Base-by-base conservation (phyloP, 768 basidiomycete genomes). In the Termitomyces titanicus region DNA sequence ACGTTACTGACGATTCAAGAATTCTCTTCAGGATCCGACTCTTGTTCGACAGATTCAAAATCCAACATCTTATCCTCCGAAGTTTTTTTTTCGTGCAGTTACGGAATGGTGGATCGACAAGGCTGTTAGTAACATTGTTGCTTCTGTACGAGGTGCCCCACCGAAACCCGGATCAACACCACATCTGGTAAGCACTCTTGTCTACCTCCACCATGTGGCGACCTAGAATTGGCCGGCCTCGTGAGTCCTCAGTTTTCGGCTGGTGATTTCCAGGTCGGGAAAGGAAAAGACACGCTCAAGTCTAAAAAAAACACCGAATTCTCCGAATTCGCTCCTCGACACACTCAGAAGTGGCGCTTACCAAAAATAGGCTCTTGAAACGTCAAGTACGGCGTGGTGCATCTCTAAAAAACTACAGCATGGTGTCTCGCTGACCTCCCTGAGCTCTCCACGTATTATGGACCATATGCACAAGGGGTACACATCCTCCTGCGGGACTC, bases 131-230 rank as follows among this genome's bases (percentile, higher is more conserved):
- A n/a, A n/a, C n/a, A n/a, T n/a, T n/a, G n/a, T n/a, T n/a, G n/a
- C n/a, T 34, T 17, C 12, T 35, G 20, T 47, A 68, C 46, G 64
- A 65, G 20, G n/a, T n/a, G n/a, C n/a, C n/a, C n/a, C n/a, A n/a
- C n/a, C n/a, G n/a, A n/a, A n/a, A n/a, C n/a, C n/a, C n/a, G n/a
- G n/a, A n/a, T n/a, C n/a, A n/a, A n/a, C n/a, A n/a, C n/a, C n/a
- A n/a, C n/a, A n/a, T n/a, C n/a, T n/a, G n/a, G n/a, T n/a, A n/a
- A n/a, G n/a, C n/a, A n/a, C n/a, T n/a, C n/a, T n/a, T n/a, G n/a
- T n/a, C n/a, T n/a, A n/a, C n/a, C n/a, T n/a, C n/a, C n/a, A n/a
- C n/a, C n/a, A n/a, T n/a, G 29, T 46, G n/a, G 29, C 8, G 25
- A 44, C 25, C n/a, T 25, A 15, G 25, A 15, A 25, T n/a, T 25